A percentile compares a stretch with the other conserved stretches of the same genome.
Conservation (phyloP, 805 yeast species). For the Sungouiella thailandica region DNA sequence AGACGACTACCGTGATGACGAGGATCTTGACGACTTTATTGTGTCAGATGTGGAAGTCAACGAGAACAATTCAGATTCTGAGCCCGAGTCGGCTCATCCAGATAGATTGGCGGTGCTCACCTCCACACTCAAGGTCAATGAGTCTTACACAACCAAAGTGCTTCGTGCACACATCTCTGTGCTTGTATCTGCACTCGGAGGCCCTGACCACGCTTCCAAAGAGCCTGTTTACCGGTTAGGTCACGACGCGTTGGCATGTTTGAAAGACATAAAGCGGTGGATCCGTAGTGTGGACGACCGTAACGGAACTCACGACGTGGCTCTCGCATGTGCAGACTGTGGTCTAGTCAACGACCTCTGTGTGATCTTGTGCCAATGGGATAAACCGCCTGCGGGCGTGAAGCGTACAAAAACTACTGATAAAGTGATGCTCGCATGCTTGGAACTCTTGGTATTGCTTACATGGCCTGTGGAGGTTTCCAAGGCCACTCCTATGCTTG, state of each 20-base stretch:
- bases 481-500: slow-evolving; percentile 37
- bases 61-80: slow-evolving; percentile 5
- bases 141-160: slow-evolving; percentile 34
- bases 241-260: slow-evolving; percentile 80
- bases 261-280: slow-evolving; percentile 88
- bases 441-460: slow-evolving; percentile 77
- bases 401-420: slow-evolving; percentile 32
- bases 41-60: slow-evolving; percentile 22
- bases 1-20: slow-evolving; percentile 14
- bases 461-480: slow-evolving; percentile 81
- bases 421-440: slow-evolving; percentile 61
- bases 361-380: slow-evolving; percentile 74
- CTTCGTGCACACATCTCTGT: slow-evolving; percentile 72
- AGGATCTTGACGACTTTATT: slow-evolving; percentile 33
- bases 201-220: slow-evolving; percentile 62
- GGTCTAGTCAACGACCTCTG: slow-evolving; percentile 74
- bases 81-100: slow-evolving; percentile 13
- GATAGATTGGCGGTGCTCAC: slow-evolving; percentile 16
- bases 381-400: slow-evolving; percentile 29
- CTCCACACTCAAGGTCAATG: slow-evolving; percentile 25
- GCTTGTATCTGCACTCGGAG: slow-evolving; percentile 86
- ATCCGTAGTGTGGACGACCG: slow-evolving; percentile 76
- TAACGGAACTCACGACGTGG: slow-evolving; percentile 69
- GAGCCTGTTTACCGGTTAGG: slow-evolving; percentile 71
- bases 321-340: slow-evolving; percentile 79